A percentile compares a stretch with the other conserved stretches of the same genome.
Conservation (phyloP, 306 rosid species). For the Cucurbita ficifolia region DNA sequence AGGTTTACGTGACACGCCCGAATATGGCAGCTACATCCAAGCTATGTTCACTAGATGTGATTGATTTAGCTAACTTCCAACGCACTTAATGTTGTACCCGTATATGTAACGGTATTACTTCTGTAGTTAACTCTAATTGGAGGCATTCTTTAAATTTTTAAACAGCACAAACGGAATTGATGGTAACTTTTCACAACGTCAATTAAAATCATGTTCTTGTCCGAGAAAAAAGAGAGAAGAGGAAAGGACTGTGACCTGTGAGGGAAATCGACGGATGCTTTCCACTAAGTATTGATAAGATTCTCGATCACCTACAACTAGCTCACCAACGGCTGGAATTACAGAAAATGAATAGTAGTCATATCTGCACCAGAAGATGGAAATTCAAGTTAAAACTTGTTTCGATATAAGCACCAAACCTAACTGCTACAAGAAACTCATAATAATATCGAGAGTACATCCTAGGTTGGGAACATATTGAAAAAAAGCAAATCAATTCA, state of each 20-base stretch:
- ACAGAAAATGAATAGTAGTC: slow-evolving; percentile 65
- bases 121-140: background rate
- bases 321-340: slow-evolving; percentile 66
- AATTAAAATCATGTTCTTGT: background rate
- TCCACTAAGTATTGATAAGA: slow-evolving; percentile 96
- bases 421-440: background rate
- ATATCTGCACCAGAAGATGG: slow-evolving; percentile 39
- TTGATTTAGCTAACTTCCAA: background rate
- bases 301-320: slow-evolving; percentile 66
- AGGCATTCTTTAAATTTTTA: background rate
- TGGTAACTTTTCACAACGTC: background rate
- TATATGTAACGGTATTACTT: background rate
- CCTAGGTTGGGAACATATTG: background rate
- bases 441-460: background rate
- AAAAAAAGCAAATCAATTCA: background rate
- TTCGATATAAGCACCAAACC: background rate
- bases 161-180: background rate
- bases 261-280: slow-evolving; percentile 75
- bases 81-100: background rate
- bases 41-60: no score
- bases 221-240: background rate
- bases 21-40: no score
- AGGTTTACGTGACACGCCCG: no score
- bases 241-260: slow-evolving; percentile 45
- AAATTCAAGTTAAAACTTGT: slow-evolving; percentile 4